Evolutionary conservation across 1,139 yeast species (phyloP), one percentile per base, ranked within the genome.

Genomic region (Williopsis jadinii): DNA sequence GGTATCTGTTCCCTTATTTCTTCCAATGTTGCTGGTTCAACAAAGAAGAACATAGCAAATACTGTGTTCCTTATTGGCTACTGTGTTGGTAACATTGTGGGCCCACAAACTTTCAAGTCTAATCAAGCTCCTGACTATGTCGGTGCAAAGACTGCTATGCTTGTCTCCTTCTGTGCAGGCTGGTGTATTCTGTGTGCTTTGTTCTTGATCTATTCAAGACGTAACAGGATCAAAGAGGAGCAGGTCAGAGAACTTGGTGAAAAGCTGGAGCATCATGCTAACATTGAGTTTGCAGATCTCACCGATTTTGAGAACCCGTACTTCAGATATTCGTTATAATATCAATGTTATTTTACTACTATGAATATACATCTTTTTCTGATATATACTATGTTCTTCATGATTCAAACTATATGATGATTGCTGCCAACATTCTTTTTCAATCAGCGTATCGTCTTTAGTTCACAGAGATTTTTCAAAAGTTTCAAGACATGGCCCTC

Each of bases 121-220:
- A 56, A 50, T 13, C 70, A 67, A 42, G 67, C 60, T 11, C 74
- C 74, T 34, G 51, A 69, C 40, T 69, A 64, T 43, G 45, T 57
- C 39, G 69, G 70, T 6, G 77, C 78, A 0, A 72, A 77, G 75
- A 64, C 68, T 33, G 72, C 76, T 28, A 61, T 75, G 44, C 35
- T 59, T 68, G 34, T 73, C 64, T 19, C 71, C 68, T 12, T 56
- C 52, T 64, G 59, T 32, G 40, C 32, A 19, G 41, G 47, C 32
- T 15, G 39, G 15, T 26, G 43, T 9, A 42, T 48, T 12, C 32
- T 50, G 9, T 24, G 40, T 5, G 6, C 31, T 8, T 38, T 50
- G 26, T 58, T 49, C 49, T 62, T 65, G 53, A 47, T 63, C 38
- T 63, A 67, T 42, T 37, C 44, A 28, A 45, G 50, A 40, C 68